Base-by-base conservation (phyloP, 2,329 filamentous ascomycete species). In the Aspergillus eucalypticola region DNA sequence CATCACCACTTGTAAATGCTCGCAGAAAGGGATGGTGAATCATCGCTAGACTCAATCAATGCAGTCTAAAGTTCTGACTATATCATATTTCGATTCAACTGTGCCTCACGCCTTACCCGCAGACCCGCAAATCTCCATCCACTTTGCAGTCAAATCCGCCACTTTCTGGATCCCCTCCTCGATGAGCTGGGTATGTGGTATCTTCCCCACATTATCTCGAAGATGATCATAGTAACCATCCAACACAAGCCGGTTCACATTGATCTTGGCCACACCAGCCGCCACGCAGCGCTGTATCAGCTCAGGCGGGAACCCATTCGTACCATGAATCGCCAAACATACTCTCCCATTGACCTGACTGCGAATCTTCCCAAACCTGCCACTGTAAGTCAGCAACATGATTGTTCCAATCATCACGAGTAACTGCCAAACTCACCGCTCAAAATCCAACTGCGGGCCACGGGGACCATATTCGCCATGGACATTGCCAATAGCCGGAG, bases 401-500 rank as follows among this genome's bases (percentile, higher is more conserved):
- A 19, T 17, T 49, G 32, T 17, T 23, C 39, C 39, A 32, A 35
- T 11, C 27, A 15, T 48, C 32, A 15, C 32, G 2, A 35, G 32
- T 35, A 35, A 13, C 2, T 4, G 11, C 11, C 5, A 11, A 32
- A 35, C 32, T 35, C 32, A 35, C 62, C 82, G 74, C 25, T 82
- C 83, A 69, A 85, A 88, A 67, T 90, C 87, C 21, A 89, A 74
- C 69, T 82, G 79, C 23, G 87, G 84, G 0, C 88, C 88, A 17
- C 84, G 77, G 1, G 85, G 82, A 0, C 88, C 88, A 73, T 91
- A 91, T 66, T 87, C 85, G 4, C 89, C 89, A 74, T 92, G 89
- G 32, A 92, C 86, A 68, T 91, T 92, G 2, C 89, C 89, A 75
- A 91, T 90, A 0, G 88, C 88, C 0, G 89, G 89, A 2, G 90